Evolutionary conservation across 345 rosid genomes (phyloP).

Genomic region (Gossypium ekmanianum): DNA sequence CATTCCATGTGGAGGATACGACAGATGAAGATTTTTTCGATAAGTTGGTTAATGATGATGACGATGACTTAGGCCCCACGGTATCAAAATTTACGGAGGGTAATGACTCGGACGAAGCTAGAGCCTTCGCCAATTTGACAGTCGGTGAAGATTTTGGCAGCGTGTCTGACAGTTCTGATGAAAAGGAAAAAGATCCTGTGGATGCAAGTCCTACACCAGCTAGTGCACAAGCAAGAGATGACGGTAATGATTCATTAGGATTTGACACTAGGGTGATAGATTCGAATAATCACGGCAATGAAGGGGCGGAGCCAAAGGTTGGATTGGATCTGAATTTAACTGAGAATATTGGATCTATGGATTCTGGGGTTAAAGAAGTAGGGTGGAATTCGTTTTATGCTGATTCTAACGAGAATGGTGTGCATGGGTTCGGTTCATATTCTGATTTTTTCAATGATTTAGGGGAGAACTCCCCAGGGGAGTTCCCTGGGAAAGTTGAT

Average conservation of each 20-base stretch:
- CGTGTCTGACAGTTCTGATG: constrained; percentile 29
- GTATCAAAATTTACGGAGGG: constrained; percentile 32
- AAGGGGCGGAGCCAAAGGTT: constrained; percentile 30
- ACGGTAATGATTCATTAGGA: constrained; percentile 22
- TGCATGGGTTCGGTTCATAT: constrained; percentile 59
- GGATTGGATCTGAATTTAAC: constrained; percentile 20
- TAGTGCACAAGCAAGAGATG: background rate
- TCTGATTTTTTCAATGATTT: constrained; percentile 73
- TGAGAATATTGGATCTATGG: constrained; percentile 34
- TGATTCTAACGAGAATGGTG: constrained; percentile 44
- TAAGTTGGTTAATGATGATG: constrained; percentile 68
- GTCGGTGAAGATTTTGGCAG: constrained; percentile 33
- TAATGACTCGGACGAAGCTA: constrained; percentile 51
- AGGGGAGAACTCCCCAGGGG: constrained; percentile 37
- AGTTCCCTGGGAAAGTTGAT: constrained; percentile 35
- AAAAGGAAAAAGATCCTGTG: constrained; percentile 18
- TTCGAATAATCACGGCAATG: constrained; percentile 21
- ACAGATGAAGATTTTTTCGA: constrained; percentile 97
- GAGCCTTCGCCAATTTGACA: constrained; percentile 54
- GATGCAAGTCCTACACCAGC: constrained; percentile 10
- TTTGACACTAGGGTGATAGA: constrained; percentile 19
- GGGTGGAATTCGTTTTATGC: constrained; percentile 85
- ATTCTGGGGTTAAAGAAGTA: constrained; percentile 62
- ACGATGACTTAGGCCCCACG: constrained; percentile 22
- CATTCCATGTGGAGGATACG: constrained; percentile 87